Evolutionary conservation across 306 rosid genomes (phyloP), one percentile per base, ranked within the genome.

Genomic region (Lagenaria siceraria): DNA sequence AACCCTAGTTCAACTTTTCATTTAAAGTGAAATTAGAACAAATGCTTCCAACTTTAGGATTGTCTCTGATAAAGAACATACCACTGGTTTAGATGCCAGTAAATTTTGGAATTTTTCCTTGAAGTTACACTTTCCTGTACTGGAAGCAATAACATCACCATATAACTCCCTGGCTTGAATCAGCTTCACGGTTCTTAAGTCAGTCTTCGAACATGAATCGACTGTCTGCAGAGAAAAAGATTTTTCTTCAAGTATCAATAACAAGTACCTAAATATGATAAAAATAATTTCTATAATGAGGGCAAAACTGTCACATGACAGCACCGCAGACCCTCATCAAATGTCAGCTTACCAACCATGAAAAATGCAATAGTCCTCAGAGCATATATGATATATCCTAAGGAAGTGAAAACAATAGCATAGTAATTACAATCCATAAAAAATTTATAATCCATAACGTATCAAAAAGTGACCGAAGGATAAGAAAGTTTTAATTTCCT

Each of bases 161-260:
- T 68, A 85, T 79, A 95, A 80, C 88, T 92, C 97, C 86, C 96
- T 89, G 38, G 78, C 87, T 55, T 82, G 96, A 85, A 95, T 92
- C 87, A 95, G 78, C 80, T 81, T 90, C 11, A 81, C 73, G 10
- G 89, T 86, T 81, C 77, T 87, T 71, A 79, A 74, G 17, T 82
- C 64, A 36, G 82, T 61, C 80, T 77, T 79, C 79, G 74, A 64
- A 69, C 84, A 54, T 54, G 80, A 64, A 40, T 52, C 76, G 73
- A 46, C 78, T 40, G 27, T 85, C 97, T 90, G 83, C 7, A 35
- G 31, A 27, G 64, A 18, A 14, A 48, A 27, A 49, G 14, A 2
- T 0, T 5, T 24, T 69, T 10, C 0, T 27, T 24, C 6, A 24
- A 49, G 12, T 35, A 64, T 64, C 25, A 36, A 33, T 64, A 18